Evolutionary conservation across 257 asterid genomes (phyloP).

Genomic region (Solanum infundibuliforme): DNA sequence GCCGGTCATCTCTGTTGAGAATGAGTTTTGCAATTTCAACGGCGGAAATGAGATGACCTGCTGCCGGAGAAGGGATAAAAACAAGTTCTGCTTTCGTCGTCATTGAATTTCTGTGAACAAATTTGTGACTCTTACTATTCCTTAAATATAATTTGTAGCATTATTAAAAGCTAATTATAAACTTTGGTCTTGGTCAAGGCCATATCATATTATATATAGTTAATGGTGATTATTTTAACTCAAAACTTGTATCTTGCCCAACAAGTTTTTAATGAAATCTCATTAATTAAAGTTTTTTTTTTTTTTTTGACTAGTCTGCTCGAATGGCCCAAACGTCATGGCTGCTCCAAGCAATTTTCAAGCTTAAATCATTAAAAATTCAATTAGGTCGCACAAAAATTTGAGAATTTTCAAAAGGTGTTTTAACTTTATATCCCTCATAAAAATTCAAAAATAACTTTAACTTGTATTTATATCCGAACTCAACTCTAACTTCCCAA

Average conservation of each 20-base stretch:
- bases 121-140: no score
- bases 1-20: not conserved
- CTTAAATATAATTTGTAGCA: not conserved
- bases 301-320: no score
- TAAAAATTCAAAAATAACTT: no score
- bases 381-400: not conserved
- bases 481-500: no score
- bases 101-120: not conserved
- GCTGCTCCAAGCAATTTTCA: not conserved
- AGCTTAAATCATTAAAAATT: not conserved
- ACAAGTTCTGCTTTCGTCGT: constrained; percentile 6
- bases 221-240: not conserved
- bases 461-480: no score
- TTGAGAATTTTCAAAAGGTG: no score
- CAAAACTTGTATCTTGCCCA: not conserved
- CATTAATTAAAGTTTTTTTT: not conserved
- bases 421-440: no score
- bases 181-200: not conserved
- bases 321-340: not conserved
- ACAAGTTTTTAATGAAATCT: no score
- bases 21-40: constrained; percentile 10
- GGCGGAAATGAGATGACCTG: constrained; percentile 12
- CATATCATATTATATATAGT: not conserved
- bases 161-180: not conserved
- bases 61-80: constrained; percentile 13